These are phyloP conservation scores for Globisporangium lucens DNA, from an alignment of 352 stramenopile genomes.

Conservation along the genomic window DNA sequence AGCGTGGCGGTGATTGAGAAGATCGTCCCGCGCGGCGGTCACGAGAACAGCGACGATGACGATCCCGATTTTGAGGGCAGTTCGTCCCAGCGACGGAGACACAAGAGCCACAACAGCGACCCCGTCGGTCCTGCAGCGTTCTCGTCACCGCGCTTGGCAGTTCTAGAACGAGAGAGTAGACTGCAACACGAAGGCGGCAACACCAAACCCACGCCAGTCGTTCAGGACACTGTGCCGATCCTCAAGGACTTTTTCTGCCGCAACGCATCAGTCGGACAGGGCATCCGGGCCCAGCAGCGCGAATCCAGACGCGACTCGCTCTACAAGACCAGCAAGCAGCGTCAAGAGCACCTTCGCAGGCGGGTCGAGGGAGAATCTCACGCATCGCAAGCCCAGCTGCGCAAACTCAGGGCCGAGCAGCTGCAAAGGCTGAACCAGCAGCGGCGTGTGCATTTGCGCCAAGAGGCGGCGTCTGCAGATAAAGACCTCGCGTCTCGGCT, in stretches of 20 bases:
- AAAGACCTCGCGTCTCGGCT: slow-evolving; percentile 22
- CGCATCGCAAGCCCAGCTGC: slow-evolving; percentile 19
- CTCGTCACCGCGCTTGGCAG: background rate
- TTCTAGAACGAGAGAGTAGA: background rate
- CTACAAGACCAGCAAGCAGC: slow-evolving; percentile 40
- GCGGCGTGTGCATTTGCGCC: slow-evolving; percentile 31
- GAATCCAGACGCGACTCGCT: slow-evolving; percentile 35
- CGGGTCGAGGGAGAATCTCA: slow-evolving; percentile 25
- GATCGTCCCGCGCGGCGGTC: slow-evolving; percentile 8
- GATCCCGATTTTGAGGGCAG: background rate
- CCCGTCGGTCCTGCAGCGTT: too few species aligned
- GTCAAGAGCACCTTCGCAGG: slow-evolving; percentile 44
- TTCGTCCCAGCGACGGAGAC: background rate
- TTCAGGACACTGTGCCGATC: slow-evolving; percentile 35
- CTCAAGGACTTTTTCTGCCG: slow-evolving; percentile 66
- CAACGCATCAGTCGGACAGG: slow-evolving; percentile 30
- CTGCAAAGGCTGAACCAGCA: slow-evolving; percentile 38
- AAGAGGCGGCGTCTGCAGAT: slow-evolving; percentile 30
- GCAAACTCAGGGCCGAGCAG: slow-evolving; percentile 30
- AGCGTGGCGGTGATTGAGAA: slow-evolving; percentile 12
- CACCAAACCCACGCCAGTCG: background rate
- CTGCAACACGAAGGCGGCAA: background rate
- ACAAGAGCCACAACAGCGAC: background rate
- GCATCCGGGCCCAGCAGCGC: slow-evolving; percentile 37
- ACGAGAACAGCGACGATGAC: slow-evolving; percentile 7